Conservation (phyloP, 306 rosid genomes). For the Styphnolobium japonicum region DNA sequence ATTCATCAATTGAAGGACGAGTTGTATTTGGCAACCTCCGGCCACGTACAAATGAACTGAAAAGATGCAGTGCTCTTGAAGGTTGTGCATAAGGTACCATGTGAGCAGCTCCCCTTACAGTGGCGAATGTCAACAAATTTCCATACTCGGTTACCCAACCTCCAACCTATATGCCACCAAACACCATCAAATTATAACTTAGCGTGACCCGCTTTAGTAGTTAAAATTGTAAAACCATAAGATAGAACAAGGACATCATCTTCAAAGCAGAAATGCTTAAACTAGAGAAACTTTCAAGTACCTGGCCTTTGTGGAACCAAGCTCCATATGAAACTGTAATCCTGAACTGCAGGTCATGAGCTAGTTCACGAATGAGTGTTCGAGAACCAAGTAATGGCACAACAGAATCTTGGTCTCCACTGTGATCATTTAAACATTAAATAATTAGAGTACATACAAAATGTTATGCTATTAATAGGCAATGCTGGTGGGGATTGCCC, state of each 20-base stretch:
- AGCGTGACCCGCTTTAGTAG: no score
- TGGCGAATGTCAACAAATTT: constrained; percentile 65
- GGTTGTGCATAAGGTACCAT: constrained; percentile 91
- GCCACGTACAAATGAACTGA: constrained; percentile 65
- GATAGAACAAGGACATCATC: background rate
- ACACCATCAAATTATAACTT: background rate
- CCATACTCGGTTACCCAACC: constrained; percentile 88
- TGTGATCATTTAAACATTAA: constrained; percentile 21
- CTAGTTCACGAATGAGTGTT: constrained; percentile 72
- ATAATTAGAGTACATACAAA: background rate
- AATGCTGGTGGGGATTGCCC: background rate
- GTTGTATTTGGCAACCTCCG: constrained; percentile 68
- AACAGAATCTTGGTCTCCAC: constrained; percentile 86
- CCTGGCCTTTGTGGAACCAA: constrained; percentile 93
- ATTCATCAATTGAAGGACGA: constrained; percentile 39
- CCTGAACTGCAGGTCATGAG: constrained; percentile 53
- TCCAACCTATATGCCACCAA: constrained; percentile 43
- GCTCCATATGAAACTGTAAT: constrained; percentile 67
- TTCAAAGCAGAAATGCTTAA: background rate
- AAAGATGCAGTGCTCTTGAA: constrained; percentile 70
- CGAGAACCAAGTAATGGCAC: constrained; percentile 82
- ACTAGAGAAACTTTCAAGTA: background rate
- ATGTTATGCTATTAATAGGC: background rate
- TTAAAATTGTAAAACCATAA: background rate
- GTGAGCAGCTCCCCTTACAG: constrained; percentile 81